Conservation (phyloP, 1,139 yeast species). For the Casaregolazyma suthepensis region DNA sequence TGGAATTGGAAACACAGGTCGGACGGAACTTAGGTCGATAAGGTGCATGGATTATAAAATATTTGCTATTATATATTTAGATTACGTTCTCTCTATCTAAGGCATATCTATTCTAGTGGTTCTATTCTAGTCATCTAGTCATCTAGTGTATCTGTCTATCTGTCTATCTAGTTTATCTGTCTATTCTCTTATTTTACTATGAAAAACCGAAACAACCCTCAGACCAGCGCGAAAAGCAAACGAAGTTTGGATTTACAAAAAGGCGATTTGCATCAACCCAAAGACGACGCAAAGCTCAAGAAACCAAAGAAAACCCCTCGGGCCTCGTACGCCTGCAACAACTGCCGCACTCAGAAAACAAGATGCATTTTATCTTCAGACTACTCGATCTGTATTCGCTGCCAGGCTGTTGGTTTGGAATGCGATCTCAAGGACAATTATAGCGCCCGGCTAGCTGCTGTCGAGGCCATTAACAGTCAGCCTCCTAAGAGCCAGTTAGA, state of each 20-base stretch:
- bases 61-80: too few species aligned
- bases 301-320: slow-evolving; percentile 29
- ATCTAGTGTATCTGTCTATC: too few species aligned
- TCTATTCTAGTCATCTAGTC: too few species aligned
- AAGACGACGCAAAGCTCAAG: slow-evolving; percentile 9
- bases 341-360: slow-evolving; percentile 58
- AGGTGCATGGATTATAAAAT: too few species aligned
- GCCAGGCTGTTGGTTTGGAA: slow-evolving; percentile 43
- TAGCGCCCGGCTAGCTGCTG: background rate
- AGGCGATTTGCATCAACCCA: slow-evolving; percentile 1
- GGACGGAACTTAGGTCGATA: background rate
- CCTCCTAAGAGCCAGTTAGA: slow-evolving; percentile 17
- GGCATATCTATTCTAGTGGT: too few species aligned
- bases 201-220: background rate
- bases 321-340: slow-evolving; percentile 52
- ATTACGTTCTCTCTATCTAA: too few species aligned
- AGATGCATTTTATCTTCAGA: slow-evolving; percentile 50
- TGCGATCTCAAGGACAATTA: slow-evolving; percentile 42
- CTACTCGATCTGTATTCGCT: slow-evolving; percentile 48
- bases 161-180: too few species aligned
- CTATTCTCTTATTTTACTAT: too few species aligned
- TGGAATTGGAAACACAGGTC: background rate
- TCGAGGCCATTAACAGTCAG: background rate
- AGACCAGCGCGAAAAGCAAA: background rate
- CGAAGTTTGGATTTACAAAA: background rate